Conservation (phyloP, 202 grass and related monocot species). For the Brachypodium distachyon region DNA sequence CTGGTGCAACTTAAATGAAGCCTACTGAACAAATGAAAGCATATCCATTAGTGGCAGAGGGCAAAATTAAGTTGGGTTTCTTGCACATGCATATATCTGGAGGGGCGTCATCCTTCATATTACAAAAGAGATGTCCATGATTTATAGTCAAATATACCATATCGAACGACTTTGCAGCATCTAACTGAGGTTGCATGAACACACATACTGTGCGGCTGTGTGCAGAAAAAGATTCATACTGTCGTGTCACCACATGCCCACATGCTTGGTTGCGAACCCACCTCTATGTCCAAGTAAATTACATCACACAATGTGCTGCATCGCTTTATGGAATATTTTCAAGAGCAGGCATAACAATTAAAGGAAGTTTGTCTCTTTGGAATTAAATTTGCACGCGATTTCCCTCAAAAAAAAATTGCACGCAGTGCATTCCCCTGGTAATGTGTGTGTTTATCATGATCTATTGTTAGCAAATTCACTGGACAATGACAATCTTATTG, state of each 20-base stretch:
- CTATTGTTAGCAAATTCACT: not conserved
- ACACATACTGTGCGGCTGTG: not conserved
- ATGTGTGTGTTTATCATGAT: not conserved
- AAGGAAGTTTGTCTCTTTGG: not conserved
- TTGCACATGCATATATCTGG: not conserved
- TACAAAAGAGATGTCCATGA: not conserved
- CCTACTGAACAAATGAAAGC: not conserved
- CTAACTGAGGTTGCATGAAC: not conserved
- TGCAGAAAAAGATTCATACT: not conserved
- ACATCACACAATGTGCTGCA: not conserved
- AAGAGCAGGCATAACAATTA: not conserved
- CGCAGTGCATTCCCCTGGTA: not conserved
- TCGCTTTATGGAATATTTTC: not conserved
- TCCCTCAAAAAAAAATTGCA: too few relatives aligned
- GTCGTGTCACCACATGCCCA: not conserved
- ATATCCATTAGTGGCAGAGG: not conserved
- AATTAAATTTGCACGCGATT: slow-evolving; percentile 1
- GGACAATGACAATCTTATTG: not conserved
- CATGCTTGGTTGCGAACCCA: not conserved
- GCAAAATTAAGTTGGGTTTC: not conserved
- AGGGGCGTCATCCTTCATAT: not conserved
- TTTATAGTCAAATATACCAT: not conserved
- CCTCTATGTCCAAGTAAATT: not conserved
- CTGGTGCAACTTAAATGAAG: not conserved
- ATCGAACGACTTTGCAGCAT: not conserved